These are phyloP conservation scores for Claviceps digitariae DNA, from an alignment of 2,329 filamentous ascomycete species.

Conservation along the genomic window DNA sequence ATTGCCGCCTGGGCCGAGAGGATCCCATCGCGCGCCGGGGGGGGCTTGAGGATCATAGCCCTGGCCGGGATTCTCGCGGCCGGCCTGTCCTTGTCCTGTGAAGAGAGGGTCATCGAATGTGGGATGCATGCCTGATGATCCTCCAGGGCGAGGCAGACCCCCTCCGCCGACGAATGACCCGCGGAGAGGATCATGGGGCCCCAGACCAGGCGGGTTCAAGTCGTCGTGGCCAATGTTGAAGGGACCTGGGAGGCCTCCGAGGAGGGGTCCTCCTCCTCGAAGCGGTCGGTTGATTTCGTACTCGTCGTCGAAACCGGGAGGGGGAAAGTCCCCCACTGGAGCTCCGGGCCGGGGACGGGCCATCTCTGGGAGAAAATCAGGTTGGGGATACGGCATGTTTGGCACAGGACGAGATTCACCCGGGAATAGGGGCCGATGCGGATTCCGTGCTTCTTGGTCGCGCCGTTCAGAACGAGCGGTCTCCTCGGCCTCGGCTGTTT, in stretches of 20 bases:
- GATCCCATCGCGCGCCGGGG: constrained; percentile 85
- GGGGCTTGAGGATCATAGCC: constrained; percentile 56
- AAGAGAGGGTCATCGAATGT: constrained; percentile 90
- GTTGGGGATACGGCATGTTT: constrained; percentile 51
- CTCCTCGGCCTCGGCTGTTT: constrained; percentile 31
- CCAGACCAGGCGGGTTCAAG: constrained; percentile 73
- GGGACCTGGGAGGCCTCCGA: constrained; percentile 38
- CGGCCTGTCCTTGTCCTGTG: constrained; percentile 40
- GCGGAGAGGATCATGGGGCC: constrained; percentile 70
- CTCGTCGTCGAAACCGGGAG: constrained; percentile 88
- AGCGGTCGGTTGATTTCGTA: constrained; percentile 61
- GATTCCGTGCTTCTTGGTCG: constrained; percentile 25
- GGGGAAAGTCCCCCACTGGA: constrained; percentile 63
- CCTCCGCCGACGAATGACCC: constrained; percentile 50
- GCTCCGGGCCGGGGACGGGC: constrained; percentile 46
- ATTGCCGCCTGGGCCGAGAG: constrained; percentile 54
- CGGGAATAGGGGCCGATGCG: constrained; percentile 20
- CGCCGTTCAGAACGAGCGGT: constrained; percentile 27
- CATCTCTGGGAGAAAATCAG: constrained; percentile 50
- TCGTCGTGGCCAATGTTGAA: constrained; percentile 73
- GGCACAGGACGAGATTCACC: constrained; percentile 34
- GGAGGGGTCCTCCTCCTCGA: constrained; percentile 19
- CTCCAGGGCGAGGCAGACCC: constrained; percentile 42
- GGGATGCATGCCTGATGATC: constrained; percentile 80
- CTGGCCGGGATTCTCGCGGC: constrained; percentile 22